A percentile compares a stretch with the other conserved stretches of the same genome.
Evolutionary conservation across 768 basidiomycete genomes (phyloP).

Genomic region (Podaxis carcinomalis): DNA sequence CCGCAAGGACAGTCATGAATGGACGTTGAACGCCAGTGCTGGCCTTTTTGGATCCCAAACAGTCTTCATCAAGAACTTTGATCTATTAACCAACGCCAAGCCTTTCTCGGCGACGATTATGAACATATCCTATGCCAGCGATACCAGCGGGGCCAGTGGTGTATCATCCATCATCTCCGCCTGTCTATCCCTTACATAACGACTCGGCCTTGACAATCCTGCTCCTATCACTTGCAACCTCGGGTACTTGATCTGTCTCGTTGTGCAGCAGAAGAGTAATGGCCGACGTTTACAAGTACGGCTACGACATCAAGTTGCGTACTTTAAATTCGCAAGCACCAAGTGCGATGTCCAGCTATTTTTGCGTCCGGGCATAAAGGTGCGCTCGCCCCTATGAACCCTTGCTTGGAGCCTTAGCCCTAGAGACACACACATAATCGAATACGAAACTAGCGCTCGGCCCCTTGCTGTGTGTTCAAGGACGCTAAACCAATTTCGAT

Average conservation of each 20-base stretch:
- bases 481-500: not conserved
- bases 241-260: slow-evolving; percentile 1
- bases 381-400: not conserved
- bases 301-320: not conserved
- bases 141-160: not conserved
- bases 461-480: not conserved
- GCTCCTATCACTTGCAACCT: not conserved
- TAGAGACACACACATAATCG: no score
- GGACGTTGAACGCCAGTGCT: not conserved
- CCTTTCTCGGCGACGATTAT: not conserved
- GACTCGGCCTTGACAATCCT: not conserved
- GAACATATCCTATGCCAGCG: not conserved
- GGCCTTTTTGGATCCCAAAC: not conserved
- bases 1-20: not conserved
- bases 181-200: not conserved
- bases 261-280: not conserved
- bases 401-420: not conserved
- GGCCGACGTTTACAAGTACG: not conserved
- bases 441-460: not conserved
- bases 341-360: not conserved
- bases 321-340: not conserved
- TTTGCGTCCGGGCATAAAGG: not conserved
- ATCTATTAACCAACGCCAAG: not conserved
- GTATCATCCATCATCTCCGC: not conserved
- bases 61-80: not conserved